phyloP scores from a whole-genome alignment of 176 grass and related monocot species.

The Rhynchospora breviuscula region DNA sequence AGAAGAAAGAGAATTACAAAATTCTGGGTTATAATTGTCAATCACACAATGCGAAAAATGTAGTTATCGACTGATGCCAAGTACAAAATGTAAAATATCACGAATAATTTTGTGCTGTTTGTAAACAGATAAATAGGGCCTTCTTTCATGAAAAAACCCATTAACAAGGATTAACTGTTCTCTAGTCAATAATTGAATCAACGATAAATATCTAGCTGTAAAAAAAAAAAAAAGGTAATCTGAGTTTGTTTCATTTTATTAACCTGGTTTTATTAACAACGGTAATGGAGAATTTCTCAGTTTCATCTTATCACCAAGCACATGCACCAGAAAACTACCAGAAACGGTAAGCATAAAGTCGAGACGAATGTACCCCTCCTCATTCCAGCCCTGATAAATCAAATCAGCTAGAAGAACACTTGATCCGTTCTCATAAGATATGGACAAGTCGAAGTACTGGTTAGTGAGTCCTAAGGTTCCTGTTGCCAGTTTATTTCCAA shows the following conservation, averaged over 20 bases:
- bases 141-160: neutral
- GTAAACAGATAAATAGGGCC: neutral
- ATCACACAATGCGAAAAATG: neutral
- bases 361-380: constrained; percentile 35
- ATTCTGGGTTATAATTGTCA: neutral
- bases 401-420: constrained; percentile 32
- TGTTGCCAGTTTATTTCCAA: constrained; percentile 45
- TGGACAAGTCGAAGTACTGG: constrained; percentile 34
- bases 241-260: neutral
- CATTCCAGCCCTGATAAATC: constrained; percentile 42
- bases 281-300: constrained; percentile 40
- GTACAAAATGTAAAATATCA: neutral
- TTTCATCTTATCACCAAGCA: constrained; percentile 29
- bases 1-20: neutral
- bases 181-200: neutral
- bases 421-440: constrained; percentile 33
- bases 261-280: constrained; percentile 61
- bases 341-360: constrained; percentile 40
- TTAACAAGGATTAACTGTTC: neutral
- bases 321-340: constrained; percentile 38
- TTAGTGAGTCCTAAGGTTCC: neutral
- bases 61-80: too few species aligned
- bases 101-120: neutral
- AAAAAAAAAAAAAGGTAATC: neutral
- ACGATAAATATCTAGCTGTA: neutral